Percentiles rank a stretch among this genome's conserved stretches.
Conservation (phyloP, 139 green algal genomes). For the Chlorella sp. region DNA sequence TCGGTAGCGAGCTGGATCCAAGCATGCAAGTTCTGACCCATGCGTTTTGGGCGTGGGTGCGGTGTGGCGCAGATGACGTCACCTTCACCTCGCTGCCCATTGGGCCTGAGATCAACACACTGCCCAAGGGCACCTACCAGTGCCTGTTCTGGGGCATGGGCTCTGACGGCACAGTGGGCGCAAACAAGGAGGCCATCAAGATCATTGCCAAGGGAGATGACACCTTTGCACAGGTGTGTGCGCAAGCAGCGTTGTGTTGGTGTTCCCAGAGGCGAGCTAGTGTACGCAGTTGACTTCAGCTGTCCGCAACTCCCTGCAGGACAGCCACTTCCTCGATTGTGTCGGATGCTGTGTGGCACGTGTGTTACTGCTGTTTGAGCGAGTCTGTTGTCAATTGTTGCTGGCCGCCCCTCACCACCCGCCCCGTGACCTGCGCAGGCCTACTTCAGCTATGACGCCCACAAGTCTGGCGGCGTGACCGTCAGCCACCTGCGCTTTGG, state of each 20-base stretch:
- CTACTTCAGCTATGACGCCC: conserved; percentile 51
- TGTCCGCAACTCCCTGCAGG: too few relatives aligned
- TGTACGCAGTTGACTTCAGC: too few relatives aligned
- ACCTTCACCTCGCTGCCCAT: conserved; percentile 29
- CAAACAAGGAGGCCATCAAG: conserved; percentile 59
- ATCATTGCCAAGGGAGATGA: conserved; percentile 51
- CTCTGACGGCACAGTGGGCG: conserved; percentile 48
- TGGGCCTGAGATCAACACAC: conserved; percentile 16
- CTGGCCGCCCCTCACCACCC: too few relatives aligned
- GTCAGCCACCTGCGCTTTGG: conserved; percentile 51
- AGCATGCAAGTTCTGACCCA: too few relatives aligned
- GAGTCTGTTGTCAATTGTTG: too few relatives aligned
- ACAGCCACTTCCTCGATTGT: too few relatives aligned
- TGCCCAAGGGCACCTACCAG: conserved; percentile 41
- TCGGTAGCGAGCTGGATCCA: too few relatives aligned
- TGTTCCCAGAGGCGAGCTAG: too few relatives aligned
- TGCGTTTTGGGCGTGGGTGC: too few relatives aligned
- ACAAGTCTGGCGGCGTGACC: conserved; percentile 51
- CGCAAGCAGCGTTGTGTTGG: too few relatives aligned
- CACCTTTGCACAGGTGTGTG: conserved; percentile 34
- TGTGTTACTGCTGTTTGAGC: too few relatives aligned
- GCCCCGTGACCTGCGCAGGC: conserved; percentile 14
- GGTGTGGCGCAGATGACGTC: conserved; percentile 50
- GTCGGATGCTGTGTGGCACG: too few relatives aligned
- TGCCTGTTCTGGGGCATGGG: conserved; percentile 60